Evolutionary conservation across 805 yeast genomes (phyloP).

Genomic region (Hanseniaspora occidentalis): DNA sequence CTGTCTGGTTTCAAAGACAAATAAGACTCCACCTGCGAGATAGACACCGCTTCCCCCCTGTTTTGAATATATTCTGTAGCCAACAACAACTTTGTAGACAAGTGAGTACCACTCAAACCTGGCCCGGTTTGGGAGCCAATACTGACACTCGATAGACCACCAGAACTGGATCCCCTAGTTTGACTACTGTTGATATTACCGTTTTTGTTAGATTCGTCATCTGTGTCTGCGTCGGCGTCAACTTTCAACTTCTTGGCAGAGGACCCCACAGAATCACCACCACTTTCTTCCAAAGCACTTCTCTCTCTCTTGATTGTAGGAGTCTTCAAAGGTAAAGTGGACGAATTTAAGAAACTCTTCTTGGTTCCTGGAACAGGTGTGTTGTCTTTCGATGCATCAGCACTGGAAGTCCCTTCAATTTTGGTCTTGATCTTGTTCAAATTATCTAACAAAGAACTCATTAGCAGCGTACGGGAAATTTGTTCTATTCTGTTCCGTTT

Average conservation of each 20-base stretch:
- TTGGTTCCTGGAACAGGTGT: neutral
- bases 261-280: too few relatives aligned
- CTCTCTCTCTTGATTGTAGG: neutral
- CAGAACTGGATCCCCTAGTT: too few relatives aligned
- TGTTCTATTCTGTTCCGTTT: neutral
- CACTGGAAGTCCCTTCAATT: neutral
- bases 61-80: slow-evolving; percentile 83
- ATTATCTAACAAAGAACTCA: slow-evolving; percentile 1
- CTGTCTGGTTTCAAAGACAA: slow-evolving; percentile 32
- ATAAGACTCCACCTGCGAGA: slow-evolving; percentile 54
- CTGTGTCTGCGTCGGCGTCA: neutral
- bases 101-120: slow-evolving; percentile 20
- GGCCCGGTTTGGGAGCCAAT: neutral
- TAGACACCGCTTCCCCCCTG: slow-evolving; percentile 54
- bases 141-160: neutral
- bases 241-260: too few relatives aligned
- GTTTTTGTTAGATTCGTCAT: neutral
- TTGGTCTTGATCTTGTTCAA: neutral
- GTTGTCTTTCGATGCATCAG: neutral
- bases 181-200: neutral
- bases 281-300: neutral
- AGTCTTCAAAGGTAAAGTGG: too few relatives aligned
- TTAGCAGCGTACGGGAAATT: too few relatives aligned
- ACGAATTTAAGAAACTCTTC: too few relatives aligned
- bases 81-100: slow-evolving; percentile 75